phyloP scores from a whole-genome alignment of 2,329 filamentous ascomycete genomes.

The Ceratocystis cubensis region DNA sequence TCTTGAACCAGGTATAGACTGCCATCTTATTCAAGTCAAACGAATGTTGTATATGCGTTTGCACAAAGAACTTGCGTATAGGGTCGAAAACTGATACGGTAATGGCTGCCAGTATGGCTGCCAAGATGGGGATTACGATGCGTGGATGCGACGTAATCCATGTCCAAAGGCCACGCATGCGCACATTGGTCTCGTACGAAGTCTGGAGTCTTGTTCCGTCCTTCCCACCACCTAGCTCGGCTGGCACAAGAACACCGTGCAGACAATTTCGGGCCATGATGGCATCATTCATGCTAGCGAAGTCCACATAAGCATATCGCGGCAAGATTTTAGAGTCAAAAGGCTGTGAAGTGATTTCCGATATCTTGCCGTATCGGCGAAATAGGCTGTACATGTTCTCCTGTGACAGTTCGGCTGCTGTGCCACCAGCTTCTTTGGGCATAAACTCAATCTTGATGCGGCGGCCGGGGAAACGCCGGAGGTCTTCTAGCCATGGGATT shows the following conservation, averaged over 20 bases:
- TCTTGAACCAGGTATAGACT: conserved; percentile 69
- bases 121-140: conserved; percentile 72
- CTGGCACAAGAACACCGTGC: conserved; percentile 65
- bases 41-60: conserved; percentile 67
- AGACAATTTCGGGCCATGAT: conserved; percentile 87
- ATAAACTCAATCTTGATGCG: conserved; percentile 76
- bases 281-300: conserved; percentile 57
- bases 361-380: conserved; percentile 77
- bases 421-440: conserved; percentile 37
- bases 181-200: conserved; percentile 69
- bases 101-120: conserved; percentile 66
- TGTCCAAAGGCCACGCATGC: conserved; percentile 67
- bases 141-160: conserved; percentile 79
- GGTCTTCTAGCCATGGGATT: conserved; percentile 85
- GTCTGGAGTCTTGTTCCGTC: conserved; percentile 65
- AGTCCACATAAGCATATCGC: conserved; percentile 68
- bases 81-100: conserved; percentile 89
- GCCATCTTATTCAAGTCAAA: conserved; percentile 62
- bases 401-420: conserved; percentile 64
- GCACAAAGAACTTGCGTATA: conserved; percentile 85
- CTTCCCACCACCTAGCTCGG: conserved; percentile 60
- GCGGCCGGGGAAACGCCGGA: conserved; percentile 67
- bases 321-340: conserved; percentile 77
- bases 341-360: conserved; percentile 70
- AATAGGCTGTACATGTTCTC: conserved; percentile 81